These are phyloP conservation scores for Fraxinus greggii DNA, from an alignment of 305 asterid genomes.

Conservation along the genomic window DNA sequence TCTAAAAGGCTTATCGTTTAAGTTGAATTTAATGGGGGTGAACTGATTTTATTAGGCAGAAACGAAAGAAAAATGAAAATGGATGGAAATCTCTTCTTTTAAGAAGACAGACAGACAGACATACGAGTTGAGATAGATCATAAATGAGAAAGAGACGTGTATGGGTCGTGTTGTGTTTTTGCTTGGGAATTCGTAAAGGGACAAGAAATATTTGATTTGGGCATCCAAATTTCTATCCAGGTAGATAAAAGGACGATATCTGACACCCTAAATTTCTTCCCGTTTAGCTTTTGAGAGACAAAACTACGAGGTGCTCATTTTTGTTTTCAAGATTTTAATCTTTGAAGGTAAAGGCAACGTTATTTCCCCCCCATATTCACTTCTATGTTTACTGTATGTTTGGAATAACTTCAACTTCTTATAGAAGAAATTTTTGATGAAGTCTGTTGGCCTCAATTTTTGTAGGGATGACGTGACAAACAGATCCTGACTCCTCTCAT, in stretches of 20 bases:
- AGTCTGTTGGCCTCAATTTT: background rate
- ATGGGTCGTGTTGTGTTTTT: background rate
- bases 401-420: background rate
- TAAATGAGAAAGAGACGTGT: slow-evolving; percentile 21
- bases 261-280: slow-evolving; percentile 37
- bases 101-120: slow-evolving; percentile 3
- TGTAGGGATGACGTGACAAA: too few relatives aligned
- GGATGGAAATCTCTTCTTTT: slow-evolving; percentile 27
- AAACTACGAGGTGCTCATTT: slow-evolving; percentile 41
- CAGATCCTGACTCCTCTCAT: too few relatives aligned
- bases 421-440: background rate
- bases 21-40: background rate
- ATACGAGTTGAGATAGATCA: slow-evolving; percentile 16
- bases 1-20: background rate
- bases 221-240: background rate
- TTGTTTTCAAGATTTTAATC: background rate
- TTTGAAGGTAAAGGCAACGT: slow-evolving; percentile 24
- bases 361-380: background rate
- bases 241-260: slow-evolving; percentile 9
- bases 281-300: slow-evolving; percentile 56
- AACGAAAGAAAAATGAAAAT: background rate
- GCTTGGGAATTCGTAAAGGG: slow-evolving; percentile 41
- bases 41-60: background rate
- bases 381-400: background rate
- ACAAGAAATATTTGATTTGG: background rate